Evolutionary conservation across 2,329 filamentous ascomycete genomes (phyloP).

Genomic region (Penicillium hordei): DNA sequence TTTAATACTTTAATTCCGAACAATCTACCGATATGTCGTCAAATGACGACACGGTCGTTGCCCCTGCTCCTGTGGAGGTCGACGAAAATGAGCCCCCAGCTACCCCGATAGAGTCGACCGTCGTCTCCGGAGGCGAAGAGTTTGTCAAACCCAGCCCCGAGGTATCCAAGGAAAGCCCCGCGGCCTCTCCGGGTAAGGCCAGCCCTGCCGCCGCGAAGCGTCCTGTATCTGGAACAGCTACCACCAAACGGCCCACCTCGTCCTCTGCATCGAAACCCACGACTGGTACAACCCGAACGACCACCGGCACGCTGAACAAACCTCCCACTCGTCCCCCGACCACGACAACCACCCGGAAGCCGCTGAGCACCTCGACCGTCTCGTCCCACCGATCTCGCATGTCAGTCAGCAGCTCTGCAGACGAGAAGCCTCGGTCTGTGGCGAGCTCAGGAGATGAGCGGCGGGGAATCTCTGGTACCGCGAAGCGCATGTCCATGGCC

Average conservation of each 20-base stretch:
- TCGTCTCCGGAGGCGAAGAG: slow-evolving; percentile 37
- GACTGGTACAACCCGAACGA: slow-evolving; percentile 29
- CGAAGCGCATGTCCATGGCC: slow-evolving; percentile 48
- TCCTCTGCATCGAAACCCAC: slow-evolving; percentile 34
- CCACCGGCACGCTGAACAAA: slow-evolving; percentile 44
- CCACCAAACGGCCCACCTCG: slow-evolving; percentile 39
- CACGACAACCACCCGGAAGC: slow-evolving; percentile 36
- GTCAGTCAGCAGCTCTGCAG: slow-evolving; percentile 47
- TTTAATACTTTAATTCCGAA: slow-evolving; percentile 4
- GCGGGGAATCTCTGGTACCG: slow-evolving; percentile 43
- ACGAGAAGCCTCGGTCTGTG: slow-evolving; percentile 43
- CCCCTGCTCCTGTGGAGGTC: slow-evolving; percentile 22
- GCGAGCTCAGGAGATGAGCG: slow-evolving; percentile 48
- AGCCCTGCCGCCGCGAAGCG: slow-evolving; percentile 34
- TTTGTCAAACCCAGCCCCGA: slow-evolving; percentile 38
- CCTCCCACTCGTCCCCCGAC: slow-evolving; percentile 46
- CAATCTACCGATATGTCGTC: slow-evolving; percentile 33
- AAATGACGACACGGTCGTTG: slow-evolving; percentile 32
- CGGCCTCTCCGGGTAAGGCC: slow-evolving; percentile 36
- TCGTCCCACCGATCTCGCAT: slow-evolving; percentile 43
- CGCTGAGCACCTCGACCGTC: slow-evolving; percentile 37
- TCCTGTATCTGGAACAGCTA: slow-evolving; percentile 36
- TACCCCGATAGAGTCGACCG: slow-evolving; percentile 36
- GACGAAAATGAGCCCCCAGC: slow-evolving; percentile 34
- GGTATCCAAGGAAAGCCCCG: slow-evolving; percentile 35